These are phyloP conservation scores for Geotrichum phurueaensis DNA, from an alignment of 1,139 yeast genomes.

Conservation along the genomic window DNA sequence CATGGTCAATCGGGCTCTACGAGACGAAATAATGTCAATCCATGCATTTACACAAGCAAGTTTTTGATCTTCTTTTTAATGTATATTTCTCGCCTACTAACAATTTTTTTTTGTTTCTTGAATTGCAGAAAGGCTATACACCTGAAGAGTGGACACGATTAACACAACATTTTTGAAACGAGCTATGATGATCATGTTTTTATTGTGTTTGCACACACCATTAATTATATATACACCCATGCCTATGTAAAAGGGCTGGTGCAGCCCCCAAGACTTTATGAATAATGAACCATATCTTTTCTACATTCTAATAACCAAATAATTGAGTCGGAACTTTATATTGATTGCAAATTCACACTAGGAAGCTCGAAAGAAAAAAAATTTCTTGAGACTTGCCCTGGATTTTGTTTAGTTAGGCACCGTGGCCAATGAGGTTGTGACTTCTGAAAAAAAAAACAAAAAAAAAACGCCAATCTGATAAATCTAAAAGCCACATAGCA, in stretches of 20 bases:
- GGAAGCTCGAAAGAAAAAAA: too few species aligned
- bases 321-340: not conserved
- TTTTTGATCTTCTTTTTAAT: conserved; percentile 29
- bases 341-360: not conserved
- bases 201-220: not conserved
- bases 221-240: not conserved
- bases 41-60: conserved; percentile 96
- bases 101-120: not conserved
- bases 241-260: too few species aligned
- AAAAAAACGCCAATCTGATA: too few species aligned
- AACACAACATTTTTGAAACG: not conserved
- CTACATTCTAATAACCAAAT: not conserved
- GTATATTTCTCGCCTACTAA: not conserved
- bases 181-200: not conserved
- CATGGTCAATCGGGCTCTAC: conserved; percentile 69
- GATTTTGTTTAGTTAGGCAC: not conserved
- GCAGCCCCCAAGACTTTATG: not conserved
- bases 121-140: conserved; percentile 28
- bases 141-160: conserved; percentile 29
- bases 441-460: not conserved
- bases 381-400: not conserved
- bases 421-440: not conserved
- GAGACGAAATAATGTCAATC: conserved; percentile 74
- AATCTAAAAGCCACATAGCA: too few species aligned
- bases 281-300: not conserved